Evolutionary conservation across 768 basidiomycete species (phyloP).

Genomic region (Xerocomus potaroensis): DNA sequence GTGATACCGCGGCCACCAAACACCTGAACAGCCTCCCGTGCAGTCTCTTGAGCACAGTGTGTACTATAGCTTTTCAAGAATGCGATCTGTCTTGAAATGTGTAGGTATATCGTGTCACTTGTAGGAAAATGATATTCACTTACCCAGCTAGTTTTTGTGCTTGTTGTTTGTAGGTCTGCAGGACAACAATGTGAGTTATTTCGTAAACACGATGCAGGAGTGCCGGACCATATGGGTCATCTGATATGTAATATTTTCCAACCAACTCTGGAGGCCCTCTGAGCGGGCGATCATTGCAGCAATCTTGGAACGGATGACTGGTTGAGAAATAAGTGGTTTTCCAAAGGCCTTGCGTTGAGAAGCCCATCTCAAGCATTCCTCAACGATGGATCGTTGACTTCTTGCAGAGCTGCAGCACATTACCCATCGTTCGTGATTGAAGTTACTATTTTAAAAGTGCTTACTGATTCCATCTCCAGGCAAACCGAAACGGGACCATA

Average conservation of each 20-base stretch:
- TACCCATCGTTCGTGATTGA: slow-evolving; percentile 94
- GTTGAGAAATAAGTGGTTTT: slow-evolving; percentile 75
- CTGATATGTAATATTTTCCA: slow-evolving; percentile 83
- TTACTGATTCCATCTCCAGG: not conserved
- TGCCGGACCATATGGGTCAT: slow-evolving; percentile 71
- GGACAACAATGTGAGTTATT: slow-evolving; percentile 2
- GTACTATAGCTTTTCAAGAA: slow-evolving; percentile 79
- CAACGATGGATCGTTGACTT: slow-evolving; percentile 62
- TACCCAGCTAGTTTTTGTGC: slow-evolving; percentile 71
- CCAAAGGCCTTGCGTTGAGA: slow-evolving; percentile 90
- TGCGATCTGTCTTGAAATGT: slow-evolving; percentile 55
- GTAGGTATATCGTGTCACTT: not conserved
- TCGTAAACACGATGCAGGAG: not conserved
- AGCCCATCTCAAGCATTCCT: slow-evolving; percentile 90
- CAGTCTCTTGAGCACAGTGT: slow-evolving; percentile 71
- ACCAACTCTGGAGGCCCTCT: slow-evolving; percentile 80
- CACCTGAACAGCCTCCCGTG: slow-evolving; percentile 72
- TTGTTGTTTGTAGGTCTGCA: slow-evolving; percentile 66
- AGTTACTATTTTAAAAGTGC: slow-evolving; percentile 53
- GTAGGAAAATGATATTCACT: slow-evolving; percentile 7
- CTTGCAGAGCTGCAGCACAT: slow-evolving; percentile 79
- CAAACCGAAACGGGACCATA: slow-evolving; percentile 6
- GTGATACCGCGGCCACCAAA: slow-evolving; percentile 88
- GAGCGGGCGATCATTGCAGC: slow-evolving; percentile 85
- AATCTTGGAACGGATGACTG: slow-evolving; percentile 85